Percentiles rank a stretch among this genome's conserved stretches.
phyloP scores from a whole-genome alignment of 345 rosid genomes.

The Schrenkiella parvula region DNA sequence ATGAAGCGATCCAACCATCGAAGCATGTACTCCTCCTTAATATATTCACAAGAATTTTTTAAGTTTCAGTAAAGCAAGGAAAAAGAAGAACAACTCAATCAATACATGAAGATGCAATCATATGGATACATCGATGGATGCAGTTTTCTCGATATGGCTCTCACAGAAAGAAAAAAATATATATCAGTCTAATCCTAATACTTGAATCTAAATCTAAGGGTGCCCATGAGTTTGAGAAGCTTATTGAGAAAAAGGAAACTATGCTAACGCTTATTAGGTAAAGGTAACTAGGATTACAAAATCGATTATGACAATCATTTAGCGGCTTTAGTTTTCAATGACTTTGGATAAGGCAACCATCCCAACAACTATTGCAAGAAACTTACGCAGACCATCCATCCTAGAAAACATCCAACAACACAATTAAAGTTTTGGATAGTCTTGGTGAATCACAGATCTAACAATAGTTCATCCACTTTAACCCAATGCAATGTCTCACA shows the following conservation, averaged over 20 bases:
- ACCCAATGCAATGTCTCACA: conserved; percentile 6
- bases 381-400: neutral
- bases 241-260: neutral
- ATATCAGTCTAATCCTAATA: neutral
- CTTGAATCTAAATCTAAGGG: neutral
- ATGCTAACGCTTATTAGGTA: neutral
- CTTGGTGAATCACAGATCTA: neutral
- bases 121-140: neutral
- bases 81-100: neutral
- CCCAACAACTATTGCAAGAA: neutral
- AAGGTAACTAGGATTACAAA: neutral
- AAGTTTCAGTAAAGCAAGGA: conserved; percentile 26
- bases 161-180: neutral
- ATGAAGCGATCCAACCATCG: conserved; percentile 98
- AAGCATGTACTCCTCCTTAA: conserved; percentile 96
- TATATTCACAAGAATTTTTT: neutral
- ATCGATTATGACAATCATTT: neutral
- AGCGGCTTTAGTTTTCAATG: neutral
- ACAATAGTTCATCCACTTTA: neutral
- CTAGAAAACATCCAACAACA: neutral
- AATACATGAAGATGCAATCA: neutral
- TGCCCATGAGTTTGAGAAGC: neutral
- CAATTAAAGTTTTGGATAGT: neutral
- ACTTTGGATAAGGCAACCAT: neutral
- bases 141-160: neutral